phyloP scores from a whole-genome alignment of 1,139 yeast genomes.

The Pichia sp. region DNA sequence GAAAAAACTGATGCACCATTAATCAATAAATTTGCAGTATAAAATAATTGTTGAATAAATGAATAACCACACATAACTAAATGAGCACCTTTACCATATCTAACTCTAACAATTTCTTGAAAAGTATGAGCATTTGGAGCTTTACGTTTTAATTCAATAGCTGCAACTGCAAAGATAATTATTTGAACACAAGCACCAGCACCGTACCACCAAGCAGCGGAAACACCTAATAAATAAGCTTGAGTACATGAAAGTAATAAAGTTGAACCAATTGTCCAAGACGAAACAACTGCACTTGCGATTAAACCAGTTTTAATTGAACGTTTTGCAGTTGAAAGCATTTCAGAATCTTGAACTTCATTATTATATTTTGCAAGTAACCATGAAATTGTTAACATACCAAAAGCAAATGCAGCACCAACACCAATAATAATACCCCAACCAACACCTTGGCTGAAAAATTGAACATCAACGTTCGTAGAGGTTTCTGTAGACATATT shows the following conservation, averaged over 20 bases:
- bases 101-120: constrained; percentile 42
- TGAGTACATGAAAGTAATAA: constrained; percentile 24
- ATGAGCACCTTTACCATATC: constrained; percentile 38
- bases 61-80: constrained; percentile 22
- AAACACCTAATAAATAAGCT: constrained; percentile 29
- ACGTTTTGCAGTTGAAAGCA: constrained; percentile 43
- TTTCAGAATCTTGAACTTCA: constrained; percentile 83
- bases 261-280: constrained; percentile 38
- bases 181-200: constrained; percentile 52
- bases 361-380: constrained; percentile 66
- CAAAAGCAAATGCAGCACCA: constrained; percentile 72
- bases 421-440: constrained; percentile 86
- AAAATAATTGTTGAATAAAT: constrained; percentile 23
- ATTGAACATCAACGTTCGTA: not conserved
- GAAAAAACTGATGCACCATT: constrained; percentile 36
- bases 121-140: constrained; percentile 53
- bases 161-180: constrained; percentile 44
- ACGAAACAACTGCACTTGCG: constrained; percentile 34
- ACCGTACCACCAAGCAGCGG: constrained; percentile 46
- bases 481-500: not conserved
- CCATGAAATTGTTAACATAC: constrained; percentile 70
- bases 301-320: constrained; percentile 33
- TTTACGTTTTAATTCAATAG: constrained; percentile 47
- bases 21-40: constrained; percentile 33
- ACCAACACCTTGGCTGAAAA: constrained; percentile 69